Evolutionary conservation across 371 early-diverging fungal genomes (phyloP), one percentile per base, ranked within the genome.

Genomic region (Mucor circinelloides): DNA sequence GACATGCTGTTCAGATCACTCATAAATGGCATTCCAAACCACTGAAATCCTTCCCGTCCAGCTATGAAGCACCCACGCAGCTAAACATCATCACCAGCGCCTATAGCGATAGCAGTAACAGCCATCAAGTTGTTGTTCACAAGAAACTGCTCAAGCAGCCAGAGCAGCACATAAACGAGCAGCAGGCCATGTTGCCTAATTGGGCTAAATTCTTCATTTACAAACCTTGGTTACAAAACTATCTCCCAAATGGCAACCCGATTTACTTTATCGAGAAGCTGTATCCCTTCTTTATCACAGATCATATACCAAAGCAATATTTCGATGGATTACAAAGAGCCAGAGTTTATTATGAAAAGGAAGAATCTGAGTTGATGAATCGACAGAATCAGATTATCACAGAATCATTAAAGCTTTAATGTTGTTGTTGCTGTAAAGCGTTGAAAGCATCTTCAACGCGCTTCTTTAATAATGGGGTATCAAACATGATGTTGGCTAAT

Each of bases 401-500:
- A 30, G 58, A 62, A 13, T 68, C 63, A 27, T 56, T 62, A 19
- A 42, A 34, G 12, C 8, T 62, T 63, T 27, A 56, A 32, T 30
- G 38, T 50, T 69, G 36, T 59, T 67, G 60, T 50, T 64, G 57
- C 40, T 70, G 61, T 62, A 65, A 58, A 55, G 56, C 50, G 40
- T 19, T 21, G 30, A 66, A 67, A 6, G 77, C 79, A 27, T 70
- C 68, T 40, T 73, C 64, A 25, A 73, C 77, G 63, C 71, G 66
- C 28, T 42, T 34, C 64, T 69, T 77, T 62, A 78, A 69, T 67
- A 42, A 58, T 31, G 60, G 64, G 60, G 66, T 62, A 71, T 82
- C 72, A 62, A 76, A 72, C 83, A 82, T 82, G 27, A 74, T 69
- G 59, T 77, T 64, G 28, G 80, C 79, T 58, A 82, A 68, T 38